Base-by-base conservation (phyloP, 1,284 basidiomycete species). In the Microbotryum lychnidis-dioicae region DNA sequence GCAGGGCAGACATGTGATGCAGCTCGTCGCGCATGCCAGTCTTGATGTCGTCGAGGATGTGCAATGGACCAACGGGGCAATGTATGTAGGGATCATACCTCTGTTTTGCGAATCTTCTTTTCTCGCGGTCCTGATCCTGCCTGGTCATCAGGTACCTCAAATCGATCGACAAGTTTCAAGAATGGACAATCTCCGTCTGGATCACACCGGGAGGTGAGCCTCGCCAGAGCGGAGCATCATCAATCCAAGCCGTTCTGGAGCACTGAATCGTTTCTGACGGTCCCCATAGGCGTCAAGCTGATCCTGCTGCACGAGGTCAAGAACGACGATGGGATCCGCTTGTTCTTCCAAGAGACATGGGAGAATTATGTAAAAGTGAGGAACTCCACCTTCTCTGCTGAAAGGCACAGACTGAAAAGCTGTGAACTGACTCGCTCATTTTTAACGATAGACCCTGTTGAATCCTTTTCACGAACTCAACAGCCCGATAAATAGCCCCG, bases 171-270 rank as follows among this genome's bases (percentile, higher is more conserved):
- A 89, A 87, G 77, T 93, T 96, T 78, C 96, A 97, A 73, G 93
- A 97, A 74, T 97, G 93, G 92, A 91, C 84, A 2, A 85, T 96
- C 23, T 96, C 92, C 10, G 91, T 89, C 33, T 97, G 94, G 76
- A 80, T 96, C 20, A 94, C 92, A 1, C 86, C 91, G 4, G 88
- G 87, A 66, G 94, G 92, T 96, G 76, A 78, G 89, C 77, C 56
- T 31, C 14, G 20, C n/a, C 50, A 55, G 76, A 74, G 27, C n/a
- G 27, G 5, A 27, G 27, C 27, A 27, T 27, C 27, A 27, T 27
- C 27, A 27, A 27, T 6, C 27, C 27, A 27, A 27, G 27, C 27
- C 27, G 27, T 27, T 6, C 27, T 27, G 6, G 27, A 31, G 9
- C 31, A 31, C 31, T 31, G 31, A 31, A 9, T 2, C 31, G 7